These are phyloP conservation scores for Metschnikowia colocasiae DNA, from an alignment of 805 yeast species.

Conservation along the genomic window DNA sequence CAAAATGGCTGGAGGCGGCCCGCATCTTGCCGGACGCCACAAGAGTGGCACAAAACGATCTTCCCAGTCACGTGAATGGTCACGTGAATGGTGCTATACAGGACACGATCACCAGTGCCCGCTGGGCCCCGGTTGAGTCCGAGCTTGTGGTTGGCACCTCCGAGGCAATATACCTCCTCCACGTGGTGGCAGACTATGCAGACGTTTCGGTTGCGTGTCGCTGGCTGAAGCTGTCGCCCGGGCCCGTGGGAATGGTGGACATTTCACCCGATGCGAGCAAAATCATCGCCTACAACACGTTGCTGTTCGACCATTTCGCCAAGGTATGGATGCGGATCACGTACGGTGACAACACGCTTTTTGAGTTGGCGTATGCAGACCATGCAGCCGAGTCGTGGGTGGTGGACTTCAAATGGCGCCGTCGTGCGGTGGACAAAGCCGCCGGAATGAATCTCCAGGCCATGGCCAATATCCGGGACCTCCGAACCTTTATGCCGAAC, in stretches of 20 bases:
- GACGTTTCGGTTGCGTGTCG: conserved; percentile 28
- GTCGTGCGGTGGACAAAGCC: conserved; percentile 32
- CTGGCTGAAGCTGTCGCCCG: conserved; percentile 56
- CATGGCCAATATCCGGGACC: conserved; percentile 35
- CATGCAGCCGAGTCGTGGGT: conserved; percentile 53
- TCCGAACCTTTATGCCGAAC: conserved; percentile 30
- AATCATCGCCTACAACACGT: conserved; percentile 55
- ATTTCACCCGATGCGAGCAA: conserved; percentile 67
- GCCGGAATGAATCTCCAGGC: conserved; percentile 11
- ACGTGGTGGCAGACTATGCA: conserved; percentile 46
- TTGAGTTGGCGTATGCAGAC: conserved; percentile 65
- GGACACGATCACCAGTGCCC: conserved; percentile 29
- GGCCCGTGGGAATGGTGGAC: conserved; percentile 53
- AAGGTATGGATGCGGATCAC: conserved; percentile 77
- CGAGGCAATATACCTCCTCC: conserved; percentile 50
- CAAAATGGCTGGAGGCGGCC: conserved; percentile 44
- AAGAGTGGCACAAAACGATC: too few relatives aligned
- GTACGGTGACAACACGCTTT: conserved; percentile 56
- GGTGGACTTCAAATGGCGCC: conserved; percentile 40
- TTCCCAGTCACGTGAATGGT: neutral
- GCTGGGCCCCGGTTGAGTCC: conserved; percentile 50
- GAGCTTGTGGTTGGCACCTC: conserved; percentile 64
- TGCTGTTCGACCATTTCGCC: conserved; percentile 60
- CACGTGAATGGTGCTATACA: conserved; percentile 1
- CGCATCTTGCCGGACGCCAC: conserved; percentile 11